Conservation (phyloP, 164 flowering plant species). For the Chimonanthus praecox region DNA sequence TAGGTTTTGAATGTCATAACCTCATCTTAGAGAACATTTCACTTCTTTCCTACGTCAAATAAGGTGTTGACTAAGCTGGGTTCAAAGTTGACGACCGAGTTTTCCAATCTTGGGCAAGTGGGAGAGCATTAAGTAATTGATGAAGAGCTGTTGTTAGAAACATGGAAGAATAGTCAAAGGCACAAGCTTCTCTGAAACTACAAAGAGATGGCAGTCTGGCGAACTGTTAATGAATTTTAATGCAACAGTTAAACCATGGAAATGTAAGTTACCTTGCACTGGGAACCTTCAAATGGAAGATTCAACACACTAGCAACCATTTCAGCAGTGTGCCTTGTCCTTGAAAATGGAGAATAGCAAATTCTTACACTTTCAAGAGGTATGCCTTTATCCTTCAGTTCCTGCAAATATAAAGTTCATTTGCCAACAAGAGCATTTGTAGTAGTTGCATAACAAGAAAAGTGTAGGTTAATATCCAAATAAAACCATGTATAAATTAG, state of each 20-base stretch:
- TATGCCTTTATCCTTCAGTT: constrained; percentile 47
- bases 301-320: constrained; percentile 64
- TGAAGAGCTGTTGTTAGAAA: no score
- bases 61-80: no score
- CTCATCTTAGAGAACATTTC: no score
- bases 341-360: constrained; percentile 93
- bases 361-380: constrained; percentile 66
- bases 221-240: not conserved
- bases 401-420: constrained; percentile 35
- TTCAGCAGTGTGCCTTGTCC: constrained; percentile 80
- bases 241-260: not conserved
- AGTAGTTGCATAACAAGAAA: not conserved
- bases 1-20: no score
- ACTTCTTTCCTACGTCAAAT: no score
- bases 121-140: not conserved
- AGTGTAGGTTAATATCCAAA: not conserved
- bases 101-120: not conserved
- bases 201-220: not conserved
- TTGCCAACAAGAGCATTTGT: not conserved
- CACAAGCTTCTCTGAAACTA: not conserved
- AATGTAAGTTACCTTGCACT: constrained; percentile 55
- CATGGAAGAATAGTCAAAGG: not conserved
- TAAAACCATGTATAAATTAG: not conserved
- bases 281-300: constrained; percentile 72
- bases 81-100: no score